Percentiles rank a stretch among this genome's conserved stretches.
Evolutionary conservation across 345 rosid genomes (phyloP).

Genomic region (Euclidium syriacum): DNA sequence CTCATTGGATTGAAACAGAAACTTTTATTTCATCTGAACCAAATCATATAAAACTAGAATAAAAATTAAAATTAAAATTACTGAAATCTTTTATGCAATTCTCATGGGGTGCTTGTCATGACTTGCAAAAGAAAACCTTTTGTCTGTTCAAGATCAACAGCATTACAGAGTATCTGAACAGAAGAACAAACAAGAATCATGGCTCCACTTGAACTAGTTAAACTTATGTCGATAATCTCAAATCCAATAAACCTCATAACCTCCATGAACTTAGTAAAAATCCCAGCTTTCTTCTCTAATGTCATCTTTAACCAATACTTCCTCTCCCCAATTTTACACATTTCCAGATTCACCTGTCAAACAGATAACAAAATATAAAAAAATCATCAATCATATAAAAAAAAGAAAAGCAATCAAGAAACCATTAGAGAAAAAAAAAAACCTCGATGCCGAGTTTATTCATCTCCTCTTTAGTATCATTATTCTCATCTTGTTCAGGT

Average conservation of each 20-base stretch:
- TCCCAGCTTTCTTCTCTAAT: slow-evolving; percentile 47
- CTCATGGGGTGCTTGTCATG: slow-evolving; percentile 19
- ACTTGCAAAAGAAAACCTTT: slow-evolving; percentile 17
- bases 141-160: slow-evolving; percentile 8
- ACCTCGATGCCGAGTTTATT: slow-evolving; percentile 52
- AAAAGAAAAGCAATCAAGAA: neutral
- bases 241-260: slow-evolving; percentile 47
- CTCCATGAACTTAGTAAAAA: slow-evolving; percentile 59
- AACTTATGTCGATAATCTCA: slow-evolving; percentile 50
- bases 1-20: too few species aligned
- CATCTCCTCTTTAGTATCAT: slow-evolving; percentile 40
- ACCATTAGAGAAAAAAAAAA: neutral
- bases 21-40: too few species aligned
- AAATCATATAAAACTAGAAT: too few species aligned
- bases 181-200: slow-evolving; percentile 53
- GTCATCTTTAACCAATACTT: slow-evolving; percentile 72
- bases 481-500: slow-evolving; percentile 16
- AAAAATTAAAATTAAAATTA: too few species aligned
- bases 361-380: neutral
- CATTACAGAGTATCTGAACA: slow-evolving; percentile 37
- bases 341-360: slow-evolving; percentile 54
- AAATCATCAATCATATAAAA: neutral
- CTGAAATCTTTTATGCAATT: too few species aligned
- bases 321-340: slow-evolving; percentile 42
- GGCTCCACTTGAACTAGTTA: slow-evolving; percentile 50